phyloP scores from a whole-genome alignment of 768 basidiomycete species.

The Xerocomellus amylosporus region DNA sequence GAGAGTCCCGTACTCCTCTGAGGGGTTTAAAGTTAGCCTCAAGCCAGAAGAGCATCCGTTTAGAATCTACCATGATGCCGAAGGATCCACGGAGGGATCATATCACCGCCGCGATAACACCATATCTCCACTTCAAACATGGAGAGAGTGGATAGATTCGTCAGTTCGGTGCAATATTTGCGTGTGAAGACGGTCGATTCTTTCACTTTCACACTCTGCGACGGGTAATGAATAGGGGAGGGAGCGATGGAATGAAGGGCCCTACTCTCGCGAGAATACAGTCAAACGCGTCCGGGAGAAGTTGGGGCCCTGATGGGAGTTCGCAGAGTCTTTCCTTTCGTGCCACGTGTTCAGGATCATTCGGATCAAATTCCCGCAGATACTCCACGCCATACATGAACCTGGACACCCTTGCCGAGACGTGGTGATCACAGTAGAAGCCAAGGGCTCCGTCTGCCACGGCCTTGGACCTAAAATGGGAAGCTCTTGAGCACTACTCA shows the following conservation, averaged over 20 bases:
- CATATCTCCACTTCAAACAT: conserved; percentile 84
- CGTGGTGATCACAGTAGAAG: conserved; percentile 83
- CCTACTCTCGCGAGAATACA: conserved; percentile 70
- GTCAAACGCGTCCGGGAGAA: conserved; percentile 81
- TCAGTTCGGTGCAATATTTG: conserved; percentile 81
- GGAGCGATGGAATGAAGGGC: conserved; percentile 11
- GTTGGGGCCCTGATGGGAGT: conserved; percentile 70
- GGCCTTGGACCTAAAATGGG: conserved; percentile 65
- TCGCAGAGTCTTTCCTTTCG: conserved; percentile 68
- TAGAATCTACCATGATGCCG: conserved; percentile 41
- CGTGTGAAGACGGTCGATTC: conserved; percentile 79
- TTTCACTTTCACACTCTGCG: conserved; percentile 68
- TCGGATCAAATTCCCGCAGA: conserved; percentile 61
- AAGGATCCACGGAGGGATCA: conserved; percentile 71
- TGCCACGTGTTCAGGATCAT: conserved; percentile 62
- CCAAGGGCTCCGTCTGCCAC: conserved; percentile 83
- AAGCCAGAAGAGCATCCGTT: not conserved
- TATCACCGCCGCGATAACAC: conserved; percentile 77
- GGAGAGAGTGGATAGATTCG: conserved; percentile 68
- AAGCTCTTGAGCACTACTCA: conserved; percentile 3
- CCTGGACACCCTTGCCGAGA: conserved; percentile 75
- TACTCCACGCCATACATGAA: conserved; percentile 85
- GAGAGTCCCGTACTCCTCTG: conserved; percentile 71
- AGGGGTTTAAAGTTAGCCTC: conserved; percentile 1
- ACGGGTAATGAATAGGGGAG: conserved; percentile 8